Evolutionary conservation across 2,329 filamentous ascomycete genomes (phyloP).

Genomic region (Hypomyces rosellus): DNA sequence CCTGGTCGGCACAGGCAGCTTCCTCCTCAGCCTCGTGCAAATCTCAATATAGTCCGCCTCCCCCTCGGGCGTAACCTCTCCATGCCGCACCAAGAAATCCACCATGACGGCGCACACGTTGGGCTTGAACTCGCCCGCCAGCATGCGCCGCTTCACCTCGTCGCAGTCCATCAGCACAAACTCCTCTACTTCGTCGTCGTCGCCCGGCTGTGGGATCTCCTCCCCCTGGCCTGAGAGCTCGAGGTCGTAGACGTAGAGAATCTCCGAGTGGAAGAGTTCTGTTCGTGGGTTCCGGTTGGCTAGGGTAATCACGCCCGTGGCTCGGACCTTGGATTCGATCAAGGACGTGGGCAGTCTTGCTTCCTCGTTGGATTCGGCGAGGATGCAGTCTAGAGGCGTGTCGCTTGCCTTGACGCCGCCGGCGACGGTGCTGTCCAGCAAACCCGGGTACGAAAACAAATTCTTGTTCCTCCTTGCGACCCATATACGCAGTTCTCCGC

Average conservation of each 20-base stretch:
- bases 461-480: conserved; percentile 58
- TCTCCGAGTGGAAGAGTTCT: conserved; percentile 29
- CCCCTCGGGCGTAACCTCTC: conserved; percentile 63
- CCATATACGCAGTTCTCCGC: conserved; percentile 59
- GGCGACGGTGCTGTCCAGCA: conserved; percentile 75
- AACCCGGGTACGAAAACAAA: conserved; percentile 67
- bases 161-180: conserved; percentile 62
- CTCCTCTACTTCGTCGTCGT: conserved; percentile 74
- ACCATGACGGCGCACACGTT: conserved; percentile 73
- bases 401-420: conserved; percentile 67
- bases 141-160: conserved; percentile 55
- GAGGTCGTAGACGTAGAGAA: conserved; percentile 68
- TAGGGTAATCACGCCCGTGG: conserved; percentile 30
- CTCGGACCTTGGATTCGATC: conserved; percentile 19
- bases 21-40: conserved; percentile 36
- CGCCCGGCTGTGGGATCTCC: conserved; percentile 59
- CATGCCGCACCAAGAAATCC: conserved; percentile 76
- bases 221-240: conserved; percentile 49
- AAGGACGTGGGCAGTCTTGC: conserved; percentile 38
- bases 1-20: conserved; percentile 34
- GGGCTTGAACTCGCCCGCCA: conserved; percentile 70
- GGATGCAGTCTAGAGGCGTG: conserved; percentile 58
- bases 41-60: conserved; percentile 71
- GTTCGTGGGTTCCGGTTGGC: conserved; percentile 23
- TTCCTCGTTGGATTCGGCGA: conserved; percentile 69